A percentile compares a stretch with the other conserved stretches of the same genome.
phyloP scores from a whole-genome alignment of 179 eudicot genomes.

The Beta macrorhiza region DNA sequence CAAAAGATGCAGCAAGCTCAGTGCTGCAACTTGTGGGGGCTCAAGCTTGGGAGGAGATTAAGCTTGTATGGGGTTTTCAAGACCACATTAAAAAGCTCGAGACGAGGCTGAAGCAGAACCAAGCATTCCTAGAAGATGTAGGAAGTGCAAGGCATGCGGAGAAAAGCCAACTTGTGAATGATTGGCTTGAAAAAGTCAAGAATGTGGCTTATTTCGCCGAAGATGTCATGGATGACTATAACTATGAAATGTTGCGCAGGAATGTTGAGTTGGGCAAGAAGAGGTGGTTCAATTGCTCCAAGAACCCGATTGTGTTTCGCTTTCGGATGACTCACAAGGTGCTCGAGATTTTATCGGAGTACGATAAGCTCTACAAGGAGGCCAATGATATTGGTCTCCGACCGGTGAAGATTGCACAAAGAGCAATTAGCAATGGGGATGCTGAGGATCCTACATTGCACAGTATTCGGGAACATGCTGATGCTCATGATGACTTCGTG shows the following conservation, averaged over 20 bases:
- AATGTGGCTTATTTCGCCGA: slow-evolving; percentile 15
- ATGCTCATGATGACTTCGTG: background rate
- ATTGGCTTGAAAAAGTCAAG: slow-evolving; percentile 19
- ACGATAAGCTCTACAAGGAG: slow-evolving; percentile 1
- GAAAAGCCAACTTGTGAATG: background rate
- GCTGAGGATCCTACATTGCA: background rate
- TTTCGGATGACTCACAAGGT: slow-evolving; percentile 17
- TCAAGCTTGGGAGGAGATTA: background rate
- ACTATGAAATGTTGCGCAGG: slow-evolving; percentile 9
- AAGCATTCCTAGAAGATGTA: slow-evolving; percentile 16
- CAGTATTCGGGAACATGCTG: background rate
- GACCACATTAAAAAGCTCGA: slow-evolving; percentile 14
- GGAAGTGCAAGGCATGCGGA: background rate
- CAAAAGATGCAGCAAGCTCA: background rate
- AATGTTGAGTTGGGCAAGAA: background rate
- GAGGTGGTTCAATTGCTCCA: background rate
- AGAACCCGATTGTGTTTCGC: slow-evolving; percentile 12
- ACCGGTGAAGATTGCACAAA: background rate
- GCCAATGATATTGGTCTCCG: slow-evolving; percentile 8
- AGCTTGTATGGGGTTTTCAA: slow-evolving; percentile 5
- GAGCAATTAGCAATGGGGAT: background rate
- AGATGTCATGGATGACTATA: slow-evolving; percentile 17
- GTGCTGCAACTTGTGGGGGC: background rate
- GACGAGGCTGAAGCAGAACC: background rate
- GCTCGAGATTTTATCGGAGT: background rate